Base-by-base conservation (phyloP, 225 moss, liverwort and hornwort species). In the Marchantia polymorpha region DNA sequence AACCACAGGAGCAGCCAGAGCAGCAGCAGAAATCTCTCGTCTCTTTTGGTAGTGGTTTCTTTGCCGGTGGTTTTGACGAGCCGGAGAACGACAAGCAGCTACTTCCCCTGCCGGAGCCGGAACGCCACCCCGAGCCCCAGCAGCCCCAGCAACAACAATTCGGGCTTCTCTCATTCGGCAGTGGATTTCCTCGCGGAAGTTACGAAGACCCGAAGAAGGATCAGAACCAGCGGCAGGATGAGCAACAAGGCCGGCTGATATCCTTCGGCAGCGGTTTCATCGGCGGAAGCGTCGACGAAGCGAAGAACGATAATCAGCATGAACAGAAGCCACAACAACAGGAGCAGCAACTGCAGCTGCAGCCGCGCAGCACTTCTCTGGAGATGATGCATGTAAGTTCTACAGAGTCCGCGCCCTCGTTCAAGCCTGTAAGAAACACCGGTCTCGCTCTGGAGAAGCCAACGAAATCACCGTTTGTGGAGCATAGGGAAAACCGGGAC, bases 41-140 rank as follows among this genome's bases (percentile, higher is more conserved):
- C 10, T 51, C 82, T 17, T 59, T 31, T 15, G 72, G 76, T 46
- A 79, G 23, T 51, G 52, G 81, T 54, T 61, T 78, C 61, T 69
- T 56, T 15, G 79, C 82, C 30, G 78, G 52, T 27, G 50, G 9
- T n/a, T 49, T 67, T 66, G 78, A 30, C 59, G 72, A 46, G 27
- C 72, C 7, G 19, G 10, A 15, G 56, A 71, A 71, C 51, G 71
- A 46, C 30, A 69, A 64, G 16, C 69, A 75, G 69, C 58, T 15
- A 17, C 17, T 66, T 8, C 78, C 25, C 0, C 56, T 55, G 20
- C 26, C 67, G 30, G 22, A 82, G 27, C 60, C 19, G 1, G 50
- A 50, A 22, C 55, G 49, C 7, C 47, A 52, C 48, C 54, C 25
- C 27, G 16, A 19, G 59, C 69, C 8, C 14, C 73, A 16, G 73